Evolutionary conservation across 345 rosid genomes (phyloP).

Genomic region (Euclidium syriacum): DNA sequence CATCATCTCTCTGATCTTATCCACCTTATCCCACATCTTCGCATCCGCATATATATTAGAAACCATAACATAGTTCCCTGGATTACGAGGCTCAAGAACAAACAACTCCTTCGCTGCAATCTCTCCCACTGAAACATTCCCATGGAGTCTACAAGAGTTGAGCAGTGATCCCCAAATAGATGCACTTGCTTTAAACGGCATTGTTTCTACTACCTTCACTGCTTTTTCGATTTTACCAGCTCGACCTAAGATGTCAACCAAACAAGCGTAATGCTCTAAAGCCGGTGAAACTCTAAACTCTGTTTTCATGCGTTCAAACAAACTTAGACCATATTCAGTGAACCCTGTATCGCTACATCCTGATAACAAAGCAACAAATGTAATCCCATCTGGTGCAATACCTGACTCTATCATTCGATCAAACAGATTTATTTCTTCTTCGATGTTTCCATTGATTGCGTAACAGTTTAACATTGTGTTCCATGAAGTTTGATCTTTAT

Average conservation of each 20-base stretch:
- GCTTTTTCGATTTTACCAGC: constrained; percentile 49
- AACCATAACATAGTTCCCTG: constrained; percentile 55
- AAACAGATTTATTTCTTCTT: constrained; percentile 31
- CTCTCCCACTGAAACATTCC: constrained; percentile 34
- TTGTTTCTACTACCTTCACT: constrained; percentile 33
- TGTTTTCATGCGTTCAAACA: constrained; percentile 37
- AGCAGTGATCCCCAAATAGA: constrained; percentile 59
- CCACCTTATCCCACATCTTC: constrained; percentile 53
- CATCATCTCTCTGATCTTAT: constrained; percentile 38
- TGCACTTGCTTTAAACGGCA: constrained; percentile 51
- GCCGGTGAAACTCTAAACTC: constrained; percentile 37
- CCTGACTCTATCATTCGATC: constrained; percentile 38
- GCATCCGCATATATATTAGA: constrained; percentile 60
- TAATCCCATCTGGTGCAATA: constrained; percentile 39
- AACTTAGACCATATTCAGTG: constrained; percentile 36
- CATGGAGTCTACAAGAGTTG: constrained; percentile 42
- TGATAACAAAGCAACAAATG: constrained; percentile 48
- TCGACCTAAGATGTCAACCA: constrained; percentile 55
- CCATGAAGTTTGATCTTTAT: constrained; percentile 49
- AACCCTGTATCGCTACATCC: constrained; percentile 58
- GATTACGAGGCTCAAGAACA: constrained; percentile 48
- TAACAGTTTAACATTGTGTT: constrained; percentile 50
- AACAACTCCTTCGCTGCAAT: constrained; percentile 40
- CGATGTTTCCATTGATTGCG: constrained; percentile 40
- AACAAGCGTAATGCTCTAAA: constrained; percentile 55